Percentiles rank a stretch among this genome's conserved stretches.
phyloP scores from a whole-genome alignment of 164 flowering plant genomes.

The Hamamelis virginiana region DNA sequence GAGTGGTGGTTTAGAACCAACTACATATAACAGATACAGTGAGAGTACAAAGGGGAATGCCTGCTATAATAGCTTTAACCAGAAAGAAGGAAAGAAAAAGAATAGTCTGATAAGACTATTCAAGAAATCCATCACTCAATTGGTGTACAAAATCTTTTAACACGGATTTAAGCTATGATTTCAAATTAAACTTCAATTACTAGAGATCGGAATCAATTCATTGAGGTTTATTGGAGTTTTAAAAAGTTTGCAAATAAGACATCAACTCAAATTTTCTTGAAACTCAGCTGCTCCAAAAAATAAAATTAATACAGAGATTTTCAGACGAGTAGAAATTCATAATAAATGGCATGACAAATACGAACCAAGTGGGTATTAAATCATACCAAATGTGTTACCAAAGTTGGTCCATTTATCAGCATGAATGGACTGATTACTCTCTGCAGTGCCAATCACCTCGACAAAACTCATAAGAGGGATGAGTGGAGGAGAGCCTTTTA shows the following conservation, averaged over 20 bases:
- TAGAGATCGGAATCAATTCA: no score
- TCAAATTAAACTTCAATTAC: no score
- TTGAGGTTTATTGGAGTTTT: no score
- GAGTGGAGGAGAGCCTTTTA: slow-evolving; percentile 51
- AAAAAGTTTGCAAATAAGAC: no score
- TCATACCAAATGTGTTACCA: slow-evolving; percentile 69
- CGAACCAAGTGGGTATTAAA: background rate
- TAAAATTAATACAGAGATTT: background rate
- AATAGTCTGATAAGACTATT: no score
- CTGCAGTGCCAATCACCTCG: slow-evolving; percentile 94
- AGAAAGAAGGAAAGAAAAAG: no score
- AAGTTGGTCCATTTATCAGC: slow-evolving; percentile 86
- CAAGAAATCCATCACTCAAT: no score
- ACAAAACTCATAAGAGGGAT: slow-evolving; percentile 55
- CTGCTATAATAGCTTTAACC: background rate
- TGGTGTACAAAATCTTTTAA: no score
- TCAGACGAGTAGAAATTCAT: background rate
- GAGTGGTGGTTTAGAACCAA: no score
- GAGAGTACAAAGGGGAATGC: background rate
- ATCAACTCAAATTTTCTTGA: no score
- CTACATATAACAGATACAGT: background rate
- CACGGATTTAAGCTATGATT: no score
- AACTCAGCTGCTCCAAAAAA: background rate
- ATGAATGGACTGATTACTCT: slow-evolving; percentile 65
- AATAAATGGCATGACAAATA: background rate